phyloP scores from a whole-genome alignment of 108 stramenopile genomes.

The Schizochytrium sp. region DNA sequence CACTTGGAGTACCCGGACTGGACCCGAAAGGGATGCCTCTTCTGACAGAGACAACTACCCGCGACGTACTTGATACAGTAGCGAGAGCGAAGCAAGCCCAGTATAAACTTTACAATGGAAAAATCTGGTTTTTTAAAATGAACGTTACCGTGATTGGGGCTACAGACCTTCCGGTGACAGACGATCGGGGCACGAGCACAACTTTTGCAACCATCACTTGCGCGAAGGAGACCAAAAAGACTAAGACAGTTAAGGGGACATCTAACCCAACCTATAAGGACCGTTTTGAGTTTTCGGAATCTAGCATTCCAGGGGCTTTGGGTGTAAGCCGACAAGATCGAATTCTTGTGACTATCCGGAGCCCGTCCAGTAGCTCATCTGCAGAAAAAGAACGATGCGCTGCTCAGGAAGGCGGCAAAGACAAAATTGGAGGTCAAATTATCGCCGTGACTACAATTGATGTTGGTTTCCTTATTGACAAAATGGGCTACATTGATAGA shows the following conservation, averaged over 20 bases:
- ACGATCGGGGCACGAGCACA: neutral
- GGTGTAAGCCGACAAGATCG: conserved; percentile 55
- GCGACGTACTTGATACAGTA: conserved; percentile 9
- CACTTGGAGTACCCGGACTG: neutral
- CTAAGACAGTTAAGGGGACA: neutral
- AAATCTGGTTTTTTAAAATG: conserved; percentile 47
- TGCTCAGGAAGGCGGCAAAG: neutral
- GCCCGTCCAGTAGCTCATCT: neutral
- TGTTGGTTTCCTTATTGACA: conserved; percentile 32
- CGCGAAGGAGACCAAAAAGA: neutral
- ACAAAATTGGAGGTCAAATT: conserved; percentile 30
- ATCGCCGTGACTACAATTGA: conserved; percentile 21
- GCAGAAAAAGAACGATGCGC: neutral
- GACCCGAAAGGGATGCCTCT: neutral
- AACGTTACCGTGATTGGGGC: conserved; percentile 13
- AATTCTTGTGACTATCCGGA: neutral
- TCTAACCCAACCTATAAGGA: conserved; percentile 41
- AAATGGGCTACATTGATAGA: conserved; percentile 52
- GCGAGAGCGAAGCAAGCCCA: conserved; percentile 23
- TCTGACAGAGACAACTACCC: neutral
- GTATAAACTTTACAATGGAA: conserved; percentile 27
- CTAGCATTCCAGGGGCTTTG: conserved; percentile 1
- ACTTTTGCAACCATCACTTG: conserved; percentile 50
- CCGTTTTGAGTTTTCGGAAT: conserved; percentile 45
- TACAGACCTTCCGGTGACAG: neutral